Base-by-base conservation (phyloP, 306 rosid species). In the Abrus precatorius region DNA sequence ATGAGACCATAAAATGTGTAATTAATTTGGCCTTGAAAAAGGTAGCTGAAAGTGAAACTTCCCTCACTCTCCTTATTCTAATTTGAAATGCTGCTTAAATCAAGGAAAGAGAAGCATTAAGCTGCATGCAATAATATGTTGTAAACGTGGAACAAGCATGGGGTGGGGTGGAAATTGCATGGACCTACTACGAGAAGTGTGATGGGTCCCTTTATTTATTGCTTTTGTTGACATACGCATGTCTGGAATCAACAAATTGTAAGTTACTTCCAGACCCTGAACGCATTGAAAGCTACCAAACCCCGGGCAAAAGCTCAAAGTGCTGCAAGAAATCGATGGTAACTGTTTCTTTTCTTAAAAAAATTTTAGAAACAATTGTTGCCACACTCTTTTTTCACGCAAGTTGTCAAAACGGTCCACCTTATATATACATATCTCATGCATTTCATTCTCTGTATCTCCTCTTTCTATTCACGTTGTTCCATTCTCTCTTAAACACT, bases 301-400 rank as follows among this genome's bases (percentile, higher is more conserved):
- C 8, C 34, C 27, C 20, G 47, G 47, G 38, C 52, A 64, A 9
- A 75, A 81, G 41, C 81, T 78, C 48, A 85, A 77, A 77, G 74
- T 66, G 80, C 56, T 60, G 84, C 88, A 85, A 75, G 63, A 59
- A 76, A 59, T 74, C 59, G 8, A 54, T 66, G 32, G 11, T 12
- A 65, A 41, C 74, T 1, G 20, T 30, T 63, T 67, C 68, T 8
- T 36, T 76, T 41, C 36, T 28, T 64, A 5, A 48, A 76, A 65
- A 36, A 41, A n/a, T 40, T n/a, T n/a, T 38, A 14, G 3, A 3
- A 50, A 28, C 27, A 4, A 8, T 34, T 5, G 6, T 27, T 61
- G 1, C 48, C 62, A 48, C 30, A 40, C 74, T 40, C 5, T 28
- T 41, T 5, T 71, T 68, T 55, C 49, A 30, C 82, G 75, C 76